phyloP scores from a whole-genome alignment of 2,329 filamentous ascomycete species.

The Fusarium tanahbumbuense region DNA sequence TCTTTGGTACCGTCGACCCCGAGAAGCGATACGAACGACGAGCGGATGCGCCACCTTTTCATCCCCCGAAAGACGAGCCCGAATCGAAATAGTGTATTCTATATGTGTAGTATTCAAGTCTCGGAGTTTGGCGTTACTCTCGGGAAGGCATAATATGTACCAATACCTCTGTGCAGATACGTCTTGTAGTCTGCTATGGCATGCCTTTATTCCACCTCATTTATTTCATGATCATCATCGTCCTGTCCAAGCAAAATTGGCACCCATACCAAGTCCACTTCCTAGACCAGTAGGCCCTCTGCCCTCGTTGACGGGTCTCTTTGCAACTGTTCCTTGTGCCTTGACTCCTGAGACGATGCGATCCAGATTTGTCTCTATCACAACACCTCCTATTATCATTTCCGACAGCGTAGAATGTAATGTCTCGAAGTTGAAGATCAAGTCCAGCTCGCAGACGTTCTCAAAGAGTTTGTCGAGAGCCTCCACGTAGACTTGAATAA shows the following conservation, averaged over 20 bases:
- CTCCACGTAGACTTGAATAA: constrained; percentile 99
- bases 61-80: constrained; percentile 40
- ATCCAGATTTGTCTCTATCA: constrained; percentile 91
- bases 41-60: constrained; percentile 52
- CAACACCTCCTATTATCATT: constrained; percentile 95
- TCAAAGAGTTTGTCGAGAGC: constrained; percentile 94
- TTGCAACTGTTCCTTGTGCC: constrained; percentile 80
- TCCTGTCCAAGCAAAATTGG: constrained; percentile 67
- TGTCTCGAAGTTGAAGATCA: constrained; percentile 99
- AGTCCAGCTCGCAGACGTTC: constrained; percentile 96
- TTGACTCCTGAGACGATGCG: constrained; percentile 88
- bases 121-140: constrained; percentile 48
- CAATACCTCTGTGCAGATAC: constrained; percentile 38
- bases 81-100: constrained; percentile 46
- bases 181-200: constrained; percentile 35
- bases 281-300: constrained; percentile 58
- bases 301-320: constrained; percentile 80
- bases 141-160: constrained; percentile 40
- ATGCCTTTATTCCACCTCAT: constrained; percentile 9
- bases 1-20: constrained; percentile 56
- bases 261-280: constrained; percentile 66
- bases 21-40: constrained; percentile 58
- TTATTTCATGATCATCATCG: constrained; percentile 46
- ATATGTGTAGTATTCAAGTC: constrained; percentile 44
- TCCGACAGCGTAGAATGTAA: constrained; percentile 90